Conservation (phyloP, 2,329 filamentous ascomycete species). For the Ceratocystiopsis sp. region DNA sequence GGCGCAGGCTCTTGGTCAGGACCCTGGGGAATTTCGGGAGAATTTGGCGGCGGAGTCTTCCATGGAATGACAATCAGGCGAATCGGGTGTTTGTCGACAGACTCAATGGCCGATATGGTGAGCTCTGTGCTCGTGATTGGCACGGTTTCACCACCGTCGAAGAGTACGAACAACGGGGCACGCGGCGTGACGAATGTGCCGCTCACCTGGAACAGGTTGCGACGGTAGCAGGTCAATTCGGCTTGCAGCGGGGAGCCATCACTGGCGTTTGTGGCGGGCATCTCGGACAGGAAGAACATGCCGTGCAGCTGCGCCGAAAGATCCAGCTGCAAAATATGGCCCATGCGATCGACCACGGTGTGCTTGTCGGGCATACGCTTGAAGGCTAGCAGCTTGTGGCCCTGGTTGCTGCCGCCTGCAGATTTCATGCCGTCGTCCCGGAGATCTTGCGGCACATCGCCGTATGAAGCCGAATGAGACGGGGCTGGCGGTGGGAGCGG, state of each 20-base stretch:
- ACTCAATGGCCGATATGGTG: constrained; percentile 81
- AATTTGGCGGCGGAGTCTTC: constrained; percentile 82
- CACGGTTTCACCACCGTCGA: constrained; percentile 69
- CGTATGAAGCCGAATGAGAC: constrained; percentile 22
- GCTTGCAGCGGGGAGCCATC: constrained; percentile 47
- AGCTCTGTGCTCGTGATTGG: constrained; percentile 72
- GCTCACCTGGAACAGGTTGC: constrained; percentile 92
- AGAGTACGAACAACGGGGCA: constrained; percentile 62
- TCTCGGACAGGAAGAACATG: constrained; percentile 79
- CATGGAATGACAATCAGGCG: constrained; percentile 94
- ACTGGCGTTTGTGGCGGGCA: constrained; percentile 40
- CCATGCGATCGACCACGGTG: constrained; percentile 42
- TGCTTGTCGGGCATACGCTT: constrained; percentile 40
- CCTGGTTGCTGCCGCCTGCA: constrained; percentile 26
- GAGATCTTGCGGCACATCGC: constrained; percentile 44
- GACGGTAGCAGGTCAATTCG: constrained; percentile 87
- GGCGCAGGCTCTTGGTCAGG: constrained; percentile 74
- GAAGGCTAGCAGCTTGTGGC: constrained; percentile 44
- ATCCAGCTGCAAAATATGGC: constrained; percentile 43
- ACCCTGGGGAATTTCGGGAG: constrained; percentile 44
- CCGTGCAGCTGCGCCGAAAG: constrained; percentile 61
- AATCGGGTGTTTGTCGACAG: constrained; percentile 78
- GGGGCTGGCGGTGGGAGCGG: background rate
- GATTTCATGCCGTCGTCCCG: constrained; percentile 37
- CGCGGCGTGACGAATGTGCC: constrained; percentile 71